Evolutionary conservation across 257 asterid genomes (phyloP), one percentile per base, ranked within the genome.

Genomic region (Capsicum rhomboideum): DNA sequence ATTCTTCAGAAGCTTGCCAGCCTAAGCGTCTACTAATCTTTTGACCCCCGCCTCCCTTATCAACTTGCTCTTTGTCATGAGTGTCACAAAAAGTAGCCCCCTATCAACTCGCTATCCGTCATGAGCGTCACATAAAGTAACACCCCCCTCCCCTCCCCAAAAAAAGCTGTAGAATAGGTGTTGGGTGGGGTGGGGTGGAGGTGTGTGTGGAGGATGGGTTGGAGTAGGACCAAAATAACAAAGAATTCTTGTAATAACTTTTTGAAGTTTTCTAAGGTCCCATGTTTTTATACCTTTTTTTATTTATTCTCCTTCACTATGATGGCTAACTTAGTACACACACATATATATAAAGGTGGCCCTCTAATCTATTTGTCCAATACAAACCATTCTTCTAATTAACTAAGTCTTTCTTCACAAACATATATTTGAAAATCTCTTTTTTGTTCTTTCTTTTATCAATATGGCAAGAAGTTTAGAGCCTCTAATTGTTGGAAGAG

Each of bases 401-500:
- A 34, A 34, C 40, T 40, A 40, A 54, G 16, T 34, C 28, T 18
- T 37, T 20, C 83, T 18, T 26, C 64, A 79, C 79, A 49, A 34
- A 72, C 21, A 20, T 40, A 37, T 74, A 53, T 63, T 64, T 75
- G 37, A 61, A 78, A 29, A 17, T 79, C 56, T 78, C 63, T 61
- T 23, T 4, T 29, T 16, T 2, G n/a, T 9, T 26, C 13, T 14
- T 12, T 44, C 9, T 28, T 46, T 7, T 46, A 8, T 75, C 64
- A 75, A 46, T 75, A 77, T 77, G 82, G 93, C 89, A 68, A 87
- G 89, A 84, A 83, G 74, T 71, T 82, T 88, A 11, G 97, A 95
- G 17, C 94, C 99, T 2, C 91, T 95, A 20, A 85, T 89, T 18
- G 87, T 95, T 20, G 97, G 98, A 16, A 89, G 96, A 89, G 99